Evolutionary conservation across 2,329 filamentous ascomycete genomes (phyloP), one percentile per base, ranked within the genome.

Genomic region (Sordariomycetes sp.): DNA sequence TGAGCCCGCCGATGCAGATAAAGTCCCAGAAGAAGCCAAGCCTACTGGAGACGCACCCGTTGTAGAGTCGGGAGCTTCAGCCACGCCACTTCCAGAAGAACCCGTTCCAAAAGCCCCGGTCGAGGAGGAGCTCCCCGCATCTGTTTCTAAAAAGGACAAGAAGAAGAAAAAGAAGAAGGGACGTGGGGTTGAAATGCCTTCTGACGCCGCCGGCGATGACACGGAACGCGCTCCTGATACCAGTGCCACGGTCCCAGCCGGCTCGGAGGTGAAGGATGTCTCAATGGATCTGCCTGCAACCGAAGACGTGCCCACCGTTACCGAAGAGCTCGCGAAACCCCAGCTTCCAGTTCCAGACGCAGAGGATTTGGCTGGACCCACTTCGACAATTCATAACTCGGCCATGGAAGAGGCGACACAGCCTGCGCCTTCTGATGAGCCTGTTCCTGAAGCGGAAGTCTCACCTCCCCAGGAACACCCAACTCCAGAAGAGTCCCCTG

Each of bases 101-200:
- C n/a, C 45, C 6, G n/a, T 22, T 7, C 20, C 45, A 12, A 20
- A 50, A 50, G 45, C 45, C 22, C 17, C 20, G 8, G 45, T 8
- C 12, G 45, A 24, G 22, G 45, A 22, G 1, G 55, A 34, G n/a
- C 22, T 22, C 8, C 35, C 34, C 17, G 42, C 24, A 10, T 36
- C 24, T 20, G 10, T 59, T 45, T 35, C 53, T 54, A 63, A 65
- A 57, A 60, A 62, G 42, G 59, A 58, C 36, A 64, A 68, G 28
- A 53, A 67, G 66, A 60, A 66, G 65, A 54, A 68, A 69, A 61
- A 62, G 51, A 57, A 56, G 28, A 50, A 35, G 42, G 54, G n/a
- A 6, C 10, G 20, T 39, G 39, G 13, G 25, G 42, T 28, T n/a
- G 42, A 32, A 32, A 32, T 32, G 4, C 28, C 28, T 32, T 3